phyloP scores from a whole-genome alignment of 257 asterid species.

The Petunia axillaris region DNA sequence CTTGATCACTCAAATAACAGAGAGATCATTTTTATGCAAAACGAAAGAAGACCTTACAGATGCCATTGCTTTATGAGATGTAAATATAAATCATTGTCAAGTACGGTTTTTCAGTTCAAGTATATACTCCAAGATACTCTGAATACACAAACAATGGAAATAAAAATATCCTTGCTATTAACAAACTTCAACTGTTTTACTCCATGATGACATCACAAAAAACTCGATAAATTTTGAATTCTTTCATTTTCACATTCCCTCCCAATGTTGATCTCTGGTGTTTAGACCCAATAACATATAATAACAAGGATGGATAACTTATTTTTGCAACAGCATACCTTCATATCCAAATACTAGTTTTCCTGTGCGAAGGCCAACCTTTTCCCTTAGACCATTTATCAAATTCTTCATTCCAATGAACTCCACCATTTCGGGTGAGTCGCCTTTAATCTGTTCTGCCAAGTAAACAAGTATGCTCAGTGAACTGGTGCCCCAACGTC shows the following conservation, averaged over 20 bases:
- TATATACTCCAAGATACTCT: slow-evolving; percentile 1
- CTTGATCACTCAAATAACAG: neutral
- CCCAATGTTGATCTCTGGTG: neutral
- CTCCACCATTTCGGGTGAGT: slow-evolving; percentile 97
- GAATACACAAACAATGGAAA: neutral
- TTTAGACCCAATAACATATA: neutral
- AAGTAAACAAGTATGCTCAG: slow-evolving; percentile 34
- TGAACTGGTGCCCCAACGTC: slow-evolving; percentile 9
- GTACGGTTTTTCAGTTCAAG: neutral
- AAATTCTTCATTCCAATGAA: slow-evolving; percentile 87
- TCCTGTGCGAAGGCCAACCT: slow-evolving; percentile 76
- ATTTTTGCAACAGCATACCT: slow-evolving; percentile 47
- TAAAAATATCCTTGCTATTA: neutral
- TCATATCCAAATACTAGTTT: slow-evolving; percentile 81
- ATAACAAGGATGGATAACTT: slow-evolving; percentile 13
- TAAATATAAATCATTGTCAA: neutral
- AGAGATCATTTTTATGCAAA: no score
- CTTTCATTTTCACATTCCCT: neutral
- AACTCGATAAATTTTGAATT: neutral
- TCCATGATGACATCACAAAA: neutral
- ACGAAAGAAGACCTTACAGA: neutral
- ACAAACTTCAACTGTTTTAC: neutral
- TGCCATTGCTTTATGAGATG: neutral
- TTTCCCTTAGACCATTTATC: slow-evolving; percentile 67
- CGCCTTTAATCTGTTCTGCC: slow-evolving; percentile 82